A percentile compares a stretch with the other conserved stretches of the same genome.
Conservation (phyloP, 768 basidiomycete species). For the Mycena galopus region DNA sequence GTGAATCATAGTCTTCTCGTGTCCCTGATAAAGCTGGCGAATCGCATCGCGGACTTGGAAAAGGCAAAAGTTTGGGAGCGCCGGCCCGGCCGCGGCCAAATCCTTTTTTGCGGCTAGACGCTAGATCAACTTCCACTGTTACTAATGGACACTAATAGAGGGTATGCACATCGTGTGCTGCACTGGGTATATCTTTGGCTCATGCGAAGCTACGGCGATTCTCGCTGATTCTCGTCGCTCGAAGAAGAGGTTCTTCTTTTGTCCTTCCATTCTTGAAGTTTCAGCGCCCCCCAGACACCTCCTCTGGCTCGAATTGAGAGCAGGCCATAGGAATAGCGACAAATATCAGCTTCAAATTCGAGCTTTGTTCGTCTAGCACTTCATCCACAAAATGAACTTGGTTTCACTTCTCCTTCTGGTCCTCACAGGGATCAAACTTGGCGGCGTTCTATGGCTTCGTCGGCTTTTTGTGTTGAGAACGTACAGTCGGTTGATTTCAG, state of each 20-base stretch:
- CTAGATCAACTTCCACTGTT: no score
- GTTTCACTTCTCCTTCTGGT: background rate
- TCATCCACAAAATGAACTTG: constrained; percentile 3
- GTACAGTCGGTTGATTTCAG: constrained; percentile 6
- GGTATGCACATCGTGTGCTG: no score
- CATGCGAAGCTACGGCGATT: no score
- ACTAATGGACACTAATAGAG: no score
- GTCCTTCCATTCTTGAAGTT: background rate
- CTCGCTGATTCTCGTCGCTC: no score
- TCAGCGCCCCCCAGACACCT: constrained; percentile 4
- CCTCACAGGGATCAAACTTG: constrained; percentile 1
- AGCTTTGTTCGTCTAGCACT: background rate
- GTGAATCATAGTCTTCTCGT: background rate
- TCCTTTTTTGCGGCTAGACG: no score
- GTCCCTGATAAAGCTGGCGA: background rate
- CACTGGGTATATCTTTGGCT: no score
- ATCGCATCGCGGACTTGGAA: no score
- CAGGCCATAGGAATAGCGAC: background rate
- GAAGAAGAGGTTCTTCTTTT: no score
- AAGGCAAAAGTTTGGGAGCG: no score
- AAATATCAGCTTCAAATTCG: background rate
- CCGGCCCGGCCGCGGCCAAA: no score
- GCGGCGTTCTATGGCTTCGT: constrained; percentile 17
- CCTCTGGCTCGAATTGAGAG: background rate
- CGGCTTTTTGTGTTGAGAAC: background rate